Conservation (phyloP, 768 basidiomycete species). For the Sarcodon aspratus region DNA sequence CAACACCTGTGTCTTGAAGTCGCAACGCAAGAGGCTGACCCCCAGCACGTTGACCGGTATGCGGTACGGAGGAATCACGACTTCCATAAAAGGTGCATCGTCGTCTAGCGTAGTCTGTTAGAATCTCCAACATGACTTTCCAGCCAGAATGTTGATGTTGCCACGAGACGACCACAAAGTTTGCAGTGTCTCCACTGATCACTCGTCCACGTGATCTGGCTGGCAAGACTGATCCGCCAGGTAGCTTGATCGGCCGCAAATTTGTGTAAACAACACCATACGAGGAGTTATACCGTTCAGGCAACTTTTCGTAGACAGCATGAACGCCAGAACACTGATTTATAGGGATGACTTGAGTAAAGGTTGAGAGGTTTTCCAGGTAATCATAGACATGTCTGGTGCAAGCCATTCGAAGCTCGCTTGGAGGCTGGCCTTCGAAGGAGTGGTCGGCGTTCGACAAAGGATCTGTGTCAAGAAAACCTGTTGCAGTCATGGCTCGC, state of each 20-base stretch:
- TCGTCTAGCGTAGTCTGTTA: conserved; percentile 64
- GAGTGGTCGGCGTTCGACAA: conserved; percentile 41
- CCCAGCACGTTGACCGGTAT: conserved; percentile 26
- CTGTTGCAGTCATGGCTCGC: conserved; percentile 65
- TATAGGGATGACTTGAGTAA: conserved; percentile 61
- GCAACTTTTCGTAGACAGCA: conserved; percentile 59
- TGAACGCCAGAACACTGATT: conserved; percentile 54
- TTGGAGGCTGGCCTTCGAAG: conserved; percentile 24
- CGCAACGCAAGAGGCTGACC: conserved; percentile 22
- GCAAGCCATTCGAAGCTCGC: conserved; percentile 46
- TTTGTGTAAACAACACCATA: conserved; percentile 54
- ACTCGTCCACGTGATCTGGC: conserved; percentile 56
- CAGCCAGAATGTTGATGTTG: conserved; percentile 76
- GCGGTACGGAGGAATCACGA: too few relatives aligned
- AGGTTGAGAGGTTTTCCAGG: conserved; percentile 59
- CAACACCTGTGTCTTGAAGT: conserved; percentile 64
- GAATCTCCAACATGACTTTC: conserved; percentile 73
- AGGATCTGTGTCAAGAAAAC: conserved; percentile 67
- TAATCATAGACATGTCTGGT: conserved; percentile 65
- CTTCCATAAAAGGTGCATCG: conserved; percentile 29
- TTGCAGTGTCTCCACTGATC: conserved; percentile 60
- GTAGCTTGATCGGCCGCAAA: conserved; percentile 53
- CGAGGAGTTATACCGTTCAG: conserved; percentile 44
- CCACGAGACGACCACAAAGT: conserved; percentile 69
- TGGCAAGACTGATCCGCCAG: conserved; percentile 66